Evolutionary conservation across 2,329 filamentous ascomycete genomes (phyloP), one percentile per base, ranked within the genome.

Genomic region (Bipolaris bicolor): DNA sequence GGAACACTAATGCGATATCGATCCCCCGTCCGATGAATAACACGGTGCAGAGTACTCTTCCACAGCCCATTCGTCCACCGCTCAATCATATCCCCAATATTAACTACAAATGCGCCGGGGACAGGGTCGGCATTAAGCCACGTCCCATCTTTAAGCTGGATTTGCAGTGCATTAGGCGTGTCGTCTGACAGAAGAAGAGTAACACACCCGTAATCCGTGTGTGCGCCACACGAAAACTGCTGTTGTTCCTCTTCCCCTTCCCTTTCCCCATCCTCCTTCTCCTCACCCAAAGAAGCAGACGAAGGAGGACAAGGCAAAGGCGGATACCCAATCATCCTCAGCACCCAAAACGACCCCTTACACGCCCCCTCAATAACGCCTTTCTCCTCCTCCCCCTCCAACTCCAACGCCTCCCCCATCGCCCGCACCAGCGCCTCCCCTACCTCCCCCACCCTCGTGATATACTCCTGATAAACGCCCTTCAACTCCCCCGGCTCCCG

Each of bases 31-130:
- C 68, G 60, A 61, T 82, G 80, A 3, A 82, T 71, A 9, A 82
- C 80, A 4, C 80, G 67, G 67, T 83, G 80, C 33, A 74, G 61
- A 1, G 80, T 82, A 22, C 69, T 75, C 57, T 76, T 75, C 71
- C 78, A 81, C 43, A 74, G 24, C 31, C 77, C 79, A 48, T 78
- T 77, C 15, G 79, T 80, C 78, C 78, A 80, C 41, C 77, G 66
- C 68, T 81, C 76, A 58, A 82, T 76, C 77, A 82, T 78, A 60
- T 83, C 80, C 0, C 80, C 80, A 44, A 83, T 78, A 59, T 83
- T 82, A 5, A 83, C 78, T 2, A 82, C 79, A 52, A 80, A 81
- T 0, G 77, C 72, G 15, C 78, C 80, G 2, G 74, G 70, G 0
- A 80, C 68, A 0, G 80, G 80, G 46, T 81, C 76, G 0, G 80